Percentiles rank a stretch among this genome's conserved stretches.
Evolutionary conservation across 805 yeast species (phyloP).

Genomic region (Wickerhamomyces chaumierensis): DNA sequence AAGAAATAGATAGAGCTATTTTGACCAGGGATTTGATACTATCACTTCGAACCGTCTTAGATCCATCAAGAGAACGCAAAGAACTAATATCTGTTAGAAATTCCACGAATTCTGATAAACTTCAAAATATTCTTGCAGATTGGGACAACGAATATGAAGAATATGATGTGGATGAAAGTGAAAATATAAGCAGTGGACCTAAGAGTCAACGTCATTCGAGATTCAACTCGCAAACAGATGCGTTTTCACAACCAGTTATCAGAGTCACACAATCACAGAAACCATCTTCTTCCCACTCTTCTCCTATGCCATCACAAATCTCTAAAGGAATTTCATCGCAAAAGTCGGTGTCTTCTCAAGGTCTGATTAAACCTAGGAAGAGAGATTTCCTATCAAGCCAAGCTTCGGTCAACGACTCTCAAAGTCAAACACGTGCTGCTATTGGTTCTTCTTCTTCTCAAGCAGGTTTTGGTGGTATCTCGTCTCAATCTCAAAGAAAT

Average conservation of each 20-base stretch:
- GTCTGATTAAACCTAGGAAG: neutral
- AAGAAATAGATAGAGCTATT: slow-evolving; percentile 4
- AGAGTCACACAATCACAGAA: slow-evolving; percentile 13
- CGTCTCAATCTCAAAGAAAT: slow-evolving; percentile 1
- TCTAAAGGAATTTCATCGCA: too few relatives aligned
- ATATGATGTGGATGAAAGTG: slow-evolving; percentile 5
- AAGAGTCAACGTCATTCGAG: slow-evolving; percentile 1
- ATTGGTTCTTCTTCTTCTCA: slow-evolving; percentile 1
- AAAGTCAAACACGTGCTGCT: neutral
- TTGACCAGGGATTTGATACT: slow-evolving; percentile 7
- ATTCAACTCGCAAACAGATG: neutral
- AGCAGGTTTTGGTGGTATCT: neutral
- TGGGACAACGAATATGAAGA: slow-evolving; percentile 14
- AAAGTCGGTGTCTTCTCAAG: neutral
- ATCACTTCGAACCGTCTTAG: slow-evolving; percentile 6
- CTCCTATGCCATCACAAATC: neutral
- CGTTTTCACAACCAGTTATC: slow-evolving; percentile 6
- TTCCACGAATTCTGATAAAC: neutral
- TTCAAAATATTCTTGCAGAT: slow-evolving; percentile 4
- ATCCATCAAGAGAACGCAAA: slow-evolving; percentile 4
- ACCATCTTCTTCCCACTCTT: neutral
- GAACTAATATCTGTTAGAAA: neutral
- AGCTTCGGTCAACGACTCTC: slow-evolving; percentile 1
- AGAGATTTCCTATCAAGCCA: neutral
- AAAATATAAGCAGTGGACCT: neutral